phyloP scores from a whole-genome alignment of 163 green algal genomes.

The Scenedesmus sp. region DNA sequence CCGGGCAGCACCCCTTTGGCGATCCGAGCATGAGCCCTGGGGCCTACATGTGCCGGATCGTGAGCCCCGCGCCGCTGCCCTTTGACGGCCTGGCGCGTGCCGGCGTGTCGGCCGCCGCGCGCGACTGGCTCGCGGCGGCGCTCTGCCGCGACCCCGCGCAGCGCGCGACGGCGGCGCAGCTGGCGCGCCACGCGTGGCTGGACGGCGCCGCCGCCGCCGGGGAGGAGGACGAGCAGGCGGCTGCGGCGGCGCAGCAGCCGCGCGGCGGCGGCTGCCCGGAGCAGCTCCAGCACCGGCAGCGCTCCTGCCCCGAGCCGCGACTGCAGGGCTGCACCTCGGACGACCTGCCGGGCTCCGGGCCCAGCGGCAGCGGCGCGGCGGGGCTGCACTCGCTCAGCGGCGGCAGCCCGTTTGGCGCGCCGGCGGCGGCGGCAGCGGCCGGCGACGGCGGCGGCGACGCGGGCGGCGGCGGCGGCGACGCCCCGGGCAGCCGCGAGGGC shows the following conservation, averaged over 20 bases:
- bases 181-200: conserved; percentile 33
- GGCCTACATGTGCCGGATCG: conserved; percentile 55
- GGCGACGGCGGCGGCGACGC: too few relatives aligned
- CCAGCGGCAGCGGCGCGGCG: too few relatives aligned
- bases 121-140: conserved; percentile 2
- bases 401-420: background rate
- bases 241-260: background rate
- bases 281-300: background rate
- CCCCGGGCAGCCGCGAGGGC: too few relatives aligned
- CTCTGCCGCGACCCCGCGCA: conserved; percentile 15
- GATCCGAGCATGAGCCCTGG: conserved; percentile 26
- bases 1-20: conserved; percentile 58
- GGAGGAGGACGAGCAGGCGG: too few relatives aligned
- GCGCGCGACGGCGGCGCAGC: conserved; percentile 14
- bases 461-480: too few relatives aligned
- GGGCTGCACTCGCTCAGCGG: too few relatives aligned
- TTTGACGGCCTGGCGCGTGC: background rate
- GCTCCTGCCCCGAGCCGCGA: background rate
- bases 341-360: background rate
- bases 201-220: too few relatives aligned
- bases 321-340: background rate
- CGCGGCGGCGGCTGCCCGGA: background rate
- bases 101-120: conserved; percentile 1
- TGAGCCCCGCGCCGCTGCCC: conserved; percentile 1
- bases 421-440: background rate